These are phyloP conservation scores for Saturnispora galanensis DNA, from an alignment of 805 yeast genomes.

Conservation along the genomic window DNA sequence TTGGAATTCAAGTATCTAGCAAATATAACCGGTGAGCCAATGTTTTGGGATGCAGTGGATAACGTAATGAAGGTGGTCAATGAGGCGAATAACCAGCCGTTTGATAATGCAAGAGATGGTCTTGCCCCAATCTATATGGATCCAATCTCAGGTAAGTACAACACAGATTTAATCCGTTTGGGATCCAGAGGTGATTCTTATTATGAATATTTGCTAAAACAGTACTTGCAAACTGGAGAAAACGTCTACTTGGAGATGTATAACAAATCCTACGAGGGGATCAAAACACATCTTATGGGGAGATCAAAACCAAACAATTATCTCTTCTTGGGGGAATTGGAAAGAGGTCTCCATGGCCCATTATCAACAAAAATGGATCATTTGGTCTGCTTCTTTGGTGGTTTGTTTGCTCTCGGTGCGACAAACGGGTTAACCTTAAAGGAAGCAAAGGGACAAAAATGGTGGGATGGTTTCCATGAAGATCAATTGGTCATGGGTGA, in stretches of 20 bases:
- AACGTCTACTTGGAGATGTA: constrained; percentile 68
- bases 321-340: constrained; percentile 70
- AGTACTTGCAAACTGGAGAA: constrained; percentile 67
- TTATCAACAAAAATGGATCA: constrained; percentile 81
- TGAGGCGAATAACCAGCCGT: constrained; percentile 38
- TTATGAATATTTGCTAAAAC: constrained; percentile 81
- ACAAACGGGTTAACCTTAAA: constrained; percentile 57
- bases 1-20: constrained; percentile 79
- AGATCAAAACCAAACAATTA: constrained; percentile 54
- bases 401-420: constrained; percentile 80
- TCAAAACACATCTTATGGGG: constrained; percentile 53
- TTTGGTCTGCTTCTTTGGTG: constrained; percentile 85
- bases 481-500: constrained; percentile 60
- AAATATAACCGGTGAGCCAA: constrained; percentile 64
- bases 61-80: constrained; percentile 63
- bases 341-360: constrained; percentile 51
- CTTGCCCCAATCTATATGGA: constrained; percentile 72
- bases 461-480: constrained; percentile 52
- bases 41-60: constrained; percentile 75
- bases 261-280: constrained; percentile 66
- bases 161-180: constrained; percentile 56
- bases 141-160: constrained; percentile 65
- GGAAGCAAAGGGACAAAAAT: constrained; percentile 42
- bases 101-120: constrained; percentile 39
- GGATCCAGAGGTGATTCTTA: constrained; percentile 93